These are phyloP conservation scores for Tetracentron sinense DNA, from an alignment of 164 flowering plant species.

Conservation along the genomic window DNA sequence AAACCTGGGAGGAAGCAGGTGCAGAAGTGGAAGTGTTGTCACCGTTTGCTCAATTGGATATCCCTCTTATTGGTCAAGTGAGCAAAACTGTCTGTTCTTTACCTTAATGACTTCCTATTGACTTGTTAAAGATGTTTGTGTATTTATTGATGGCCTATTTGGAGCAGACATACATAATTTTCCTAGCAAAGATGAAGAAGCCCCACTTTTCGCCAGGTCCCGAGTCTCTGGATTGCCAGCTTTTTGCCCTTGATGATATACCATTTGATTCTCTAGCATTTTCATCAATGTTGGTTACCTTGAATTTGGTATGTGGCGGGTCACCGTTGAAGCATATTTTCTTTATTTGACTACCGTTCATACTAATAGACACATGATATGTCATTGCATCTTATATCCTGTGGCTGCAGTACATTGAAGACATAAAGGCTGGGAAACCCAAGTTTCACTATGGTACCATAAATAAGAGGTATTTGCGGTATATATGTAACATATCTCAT, in stretches of 20 bases:
- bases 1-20: slow-evolving; percentile 92
- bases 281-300: slow-evolving; percentile 81
- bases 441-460: slow-evolving; percentile 87
- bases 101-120: slow-evolving; percentile 7
- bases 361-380: not conserved
- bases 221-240: slow-evolving; percentile 80
- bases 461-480: slow-evolving; percentile 60
- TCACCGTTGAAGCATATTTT: not conserved
- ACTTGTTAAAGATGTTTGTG: slow-evolving; percentile 4
- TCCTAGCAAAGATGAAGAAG: slow-evolving; percentile 72
- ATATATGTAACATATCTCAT: not conserved
- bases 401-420: slow-evolving; percentile 69
- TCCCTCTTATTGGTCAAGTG: slow-evolving; percentile 94
- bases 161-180: slow-evolving; percentile 82
- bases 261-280: slow-evolving; percentile 91
- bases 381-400: not conserved
- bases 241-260: slow-evolving; percentile 74
- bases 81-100: slow-evolving; percentile 17
- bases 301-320: slow-evolving; percentile 58
- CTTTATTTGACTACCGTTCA: not conserved
- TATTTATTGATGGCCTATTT: slow-evolving; percentile 19
- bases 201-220: slow-evolving; percentile 88
- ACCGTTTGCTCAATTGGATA: slow-evolving; percentile 89
- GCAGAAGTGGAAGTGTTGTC: slow-evolving; percentile 86
- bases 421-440: slow-evolving; percentile 53